Percentiles rank a stretch among this genome's conserved stretches.
These are phyloP conservation scores for Fonsecaea pedrosoi DNA, from an alignment of 2,329 filamentous ascomycete genomes.

Conservation along the genomic window DNA sequence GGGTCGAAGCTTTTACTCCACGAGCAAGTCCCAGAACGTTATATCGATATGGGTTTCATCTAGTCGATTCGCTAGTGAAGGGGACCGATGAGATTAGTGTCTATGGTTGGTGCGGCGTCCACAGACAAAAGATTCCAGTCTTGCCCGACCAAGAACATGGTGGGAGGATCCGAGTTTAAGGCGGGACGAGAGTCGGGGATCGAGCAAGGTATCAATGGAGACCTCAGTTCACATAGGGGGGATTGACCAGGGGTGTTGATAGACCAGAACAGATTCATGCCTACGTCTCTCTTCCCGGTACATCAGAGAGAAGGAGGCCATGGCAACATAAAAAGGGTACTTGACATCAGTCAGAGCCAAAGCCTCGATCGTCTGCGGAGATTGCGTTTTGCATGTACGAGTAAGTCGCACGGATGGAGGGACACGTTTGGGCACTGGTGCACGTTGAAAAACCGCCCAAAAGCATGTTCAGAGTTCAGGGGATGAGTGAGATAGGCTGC, in stretches of 20 bases:
- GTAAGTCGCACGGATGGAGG: constrained; percentile 5
- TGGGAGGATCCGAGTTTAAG: constrained; percentile 13
- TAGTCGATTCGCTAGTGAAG: constrained; percentile 10
- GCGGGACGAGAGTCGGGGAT: constrained; percentile 11
- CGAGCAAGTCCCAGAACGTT: constrained; percentile 15
- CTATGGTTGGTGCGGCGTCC: constrained; percentile 23
- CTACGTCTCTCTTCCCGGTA: not conserved
- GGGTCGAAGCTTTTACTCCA: constrained; percentile 12
- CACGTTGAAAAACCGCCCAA: not conserved
- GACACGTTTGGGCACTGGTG: not conserved
- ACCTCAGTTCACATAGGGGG: not conserved
- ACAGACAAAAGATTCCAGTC: constrained; percentile 24
- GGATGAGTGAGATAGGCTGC: not conserved
- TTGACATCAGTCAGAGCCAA: constrained; percentile 9
- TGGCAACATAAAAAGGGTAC: not conserved
- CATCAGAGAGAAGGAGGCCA: not conserved
- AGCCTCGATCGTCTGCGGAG: constrained; percentile 12
- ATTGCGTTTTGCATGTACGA: constrained; percentile 10
- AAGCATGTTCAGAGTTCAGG: not conserved
- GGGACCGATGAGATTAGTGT: constrained; percentile 22
- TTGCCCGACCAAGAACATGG: constrained; percentile 18
- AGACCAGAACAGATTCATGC: not conserved
- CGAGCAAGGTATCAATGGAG: constrained; percentile 15
- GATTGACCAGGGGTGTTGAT: not conserved
- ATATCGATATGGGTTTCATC: constrained; percentile 27